Evolutionary conservation across 2,329 filamentous ascomycete genomes (phyloP), one percentile per base, ranked within the genome.

Genomic region (Pseudogymnoascus sp.): DNA sequence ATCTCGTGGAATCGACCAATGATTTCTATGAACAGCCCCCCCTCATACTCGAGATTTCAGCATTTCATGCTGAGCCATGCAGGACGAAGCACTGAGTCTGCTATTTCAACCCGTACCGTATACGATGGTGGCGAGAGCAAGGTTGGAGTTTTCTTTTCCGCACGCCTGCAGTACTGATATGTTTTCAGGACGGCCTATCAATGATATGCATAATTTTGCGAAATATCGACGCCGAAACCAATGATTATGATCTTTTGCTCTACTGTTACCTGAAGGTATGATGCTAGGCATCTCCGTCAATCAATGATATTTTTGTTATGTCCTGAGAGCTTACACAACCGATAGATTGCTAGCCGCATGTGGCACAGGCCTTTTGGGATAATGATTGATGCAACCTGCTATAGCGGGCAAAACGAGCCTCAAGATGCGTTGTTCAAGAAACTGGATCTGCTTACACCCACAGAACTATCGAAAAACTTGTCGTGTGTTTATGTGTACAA

Each of bases 61-160:
- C 84, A 88, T 67, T 89, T 89, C 69, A 89, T 89, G 86, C 79
- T 89, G 53, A 82, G 83, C 16, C 88, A 89, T 70, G 86, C 86
- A 1, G 86, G 86, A 67, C 80, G 83, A 38, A 84, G 83, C 67
- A 84, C 82, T 0, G 86, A 88, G 67, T 86, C 85, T 2, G 84
- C 86, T 64, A 73, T 86, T 21, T 86, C 85, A 2, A 82, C 83
- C 24, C 80, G 86, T 21, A 86, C 86, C 26, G 83, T 89, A 11
- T 89, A 89, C 69, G 86, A 89, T 70, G 86, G 86, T 35, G 86
- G 86, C 19, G 86, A 89, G 74, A 88, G 84, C 75, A 88, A 87
- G 75, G 82, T 83, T 69, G 59, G 69, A 64, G 7, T 26, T 8
- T 38, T 19, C 14, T 13, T 35, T 24, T 16, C 21, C 33, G 21